Base-by-base conservation (phyloP, 1,284 basidiomycete species). In the Leccinum pseudoinsigne region DNA sequence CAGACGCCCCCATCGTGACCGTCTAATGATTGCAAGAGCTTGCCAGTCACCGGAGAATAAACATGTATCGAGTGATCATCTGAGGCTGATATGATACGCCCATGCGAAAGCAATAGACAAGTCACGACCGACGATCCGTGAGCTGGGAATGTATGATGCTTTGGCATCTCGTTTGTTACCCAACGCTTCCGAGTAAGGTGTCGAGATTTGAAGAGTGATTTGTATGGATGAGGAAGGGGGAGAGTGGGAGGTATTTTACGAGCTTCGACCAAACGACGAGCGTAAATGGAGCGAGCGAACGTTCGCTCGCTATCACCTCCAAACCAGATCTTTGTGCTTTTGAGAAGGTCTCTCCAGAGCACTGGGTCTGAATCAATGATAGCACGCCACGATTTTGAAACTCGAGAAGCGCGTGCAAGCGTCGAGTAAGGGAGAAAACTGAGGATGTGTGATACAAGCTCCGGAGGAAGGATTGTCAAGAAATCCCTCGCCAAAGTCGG, bases 1-100 rank as follows among this genome's bases (percentile, higher is more conserved):
- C 95, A 98, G 2, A 98, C 94, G 38, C 96, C 95, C 51, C 95
- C 95, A 71, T 95, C 92, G 72, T 98, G 96, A 2, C 95, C 95
- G 62, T 91, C 84, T 21, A 98, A 82, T 1, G 88, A 86, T 59
- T 85, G 87, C 5, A 90, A 77, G 26, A 93, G 82, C 56, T 86
- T 82, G 6, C 95, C 95, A 0, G 90, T 93, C 26, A 82, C 76
- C 16, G 94, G 94, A 28, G 89, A 90, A 76, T 96, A 97, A 55
- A 97, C 87, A 73, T 95, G 92, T 71, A 98, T 97, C 4, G 93
- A 93, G 72, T 96, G 93, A 75, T 94, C 93, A 74, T 95, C 94
- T 1, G 95, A 97, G 9, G 95, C 95, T 5, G 93, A 95, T 69
- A 98, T 94, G 76, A 98, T 94, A 69, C 95, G 93, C 55, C 92